Conservation (phyloP, 2,329 filamentous ascomycete genomes). For the Aspergillus quadrilineatus region DNA sequence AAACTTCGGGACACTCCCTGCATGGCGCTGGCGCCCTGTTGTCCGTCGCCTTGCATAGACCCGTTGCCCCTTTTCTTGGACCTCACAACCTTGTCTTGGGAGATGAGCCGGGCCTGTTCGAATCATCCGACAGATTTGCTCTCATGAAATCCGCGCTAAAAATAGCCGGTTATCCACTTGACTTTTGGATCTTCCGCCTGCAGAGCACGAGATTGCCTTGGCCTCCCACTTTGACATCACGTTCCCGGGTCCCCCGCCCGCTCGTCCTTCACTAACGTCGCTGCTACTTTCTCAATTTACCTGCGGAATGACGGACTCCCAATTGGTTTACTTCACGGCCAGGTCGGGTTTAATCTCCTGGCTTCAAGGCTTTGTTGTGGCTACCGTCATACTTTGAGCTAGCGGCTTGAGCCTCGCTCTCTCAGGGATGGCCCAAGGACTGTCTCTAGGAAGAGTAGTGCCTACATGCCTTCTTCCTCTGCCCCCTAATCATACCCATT, state of each 20-base stretch:
- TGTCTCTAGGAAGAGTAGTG: too few relatives aligned
- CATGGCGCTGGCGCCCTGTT: too few relatives aligned
- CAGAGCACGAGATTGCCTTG: neutral
- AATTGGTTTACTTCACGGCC: too few relatives aligned
- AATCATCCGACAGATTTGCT: neutral
- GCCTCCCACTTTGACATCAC: neutral
- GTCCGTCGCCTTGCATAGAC: neutral
- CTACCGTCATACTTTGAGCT: too few relatives aligned
- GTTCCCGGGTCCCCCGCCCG: neutral
- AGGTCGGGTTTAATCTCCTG: too few relatives aligned
- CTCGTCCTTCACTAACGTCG: neutral
- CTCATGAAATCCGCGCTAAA: neutral
- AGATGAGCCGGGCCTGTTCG: neutral
- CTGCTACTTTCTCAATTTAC: neutral
- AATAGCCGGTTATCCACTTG: neutral
- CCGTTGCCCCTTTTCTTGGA: neutral
- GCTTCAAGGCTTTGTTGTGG: too few relatives aligned
- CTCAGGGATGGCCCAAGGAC: too few relatives aligned
- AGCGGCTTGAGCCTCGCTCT: too few relatives aligned
- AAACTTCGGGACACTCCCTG: too few relatives aligned
- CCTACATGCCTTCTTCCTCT: neutral
- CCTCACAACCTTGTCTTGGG: neutral
- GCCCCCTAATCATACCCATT: neutral
- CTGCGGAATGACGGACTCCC: too few relatives aligned
- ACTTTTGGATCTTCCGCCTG: neutral